phyloP scores from a whole-genome alignment of 345 rosid genomes.

The Pugionium cornutum region DNA sequence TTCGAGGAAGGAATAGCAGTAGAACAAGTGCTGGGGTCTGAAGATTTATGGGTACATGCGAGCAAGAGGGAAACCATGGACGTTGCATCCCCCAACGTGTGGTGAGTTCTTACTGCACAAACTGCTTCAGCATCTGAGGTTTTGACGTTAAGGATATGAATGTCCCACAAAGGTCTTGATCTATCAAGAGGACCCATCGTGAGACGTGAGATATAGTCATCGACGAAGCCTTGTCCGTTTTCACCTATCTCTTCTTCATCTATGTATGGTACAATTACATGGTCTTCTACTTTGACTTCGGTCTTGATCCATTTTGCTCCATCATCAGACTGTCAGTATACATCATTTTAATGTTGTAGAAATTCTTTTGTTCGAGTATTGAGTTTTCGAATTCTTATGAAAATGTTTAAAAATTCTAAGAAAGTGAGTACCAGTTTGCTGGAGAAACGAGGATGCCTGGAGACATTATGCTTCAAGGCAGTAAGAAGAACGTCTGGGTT shows the following conservation, averaged over 20 bases:
- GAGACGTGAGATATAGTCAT: slow-evolving; percentile 62
- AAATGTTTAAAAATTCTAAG: no score
- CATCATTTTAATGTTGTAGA: no score
- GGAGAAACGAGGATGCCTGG: slow-evolving; percentile 83
- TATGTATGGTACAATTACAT: slow-evolving; percentile 53
- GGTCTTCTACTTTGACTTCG: slow-evolving; percentile 57
- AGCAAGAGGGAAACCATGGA: slow-evolving; percentile 61
- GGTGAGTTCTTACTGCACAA: slow-evolving; percentile 50
- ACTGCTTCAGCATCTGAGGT: slow-evolving; percentile 70
- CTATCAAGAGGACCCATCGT: slow-evolving; percentile 54
- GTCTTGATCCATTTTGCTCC: slow-evolving; percentile 58
- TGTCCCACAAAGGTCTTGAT: slow-evolving; percentile 78
- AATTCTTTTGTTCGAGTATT: no score
- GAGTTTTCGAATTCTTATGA: no score
- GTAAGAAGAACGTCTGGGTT: slow-evolving; percentile 43
- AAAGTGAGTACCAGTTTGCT: slow-evolving; percentile 52
- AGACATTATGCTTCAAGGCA: slow-evolving; percentile 59
- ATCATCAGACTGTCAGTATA: slow-evolving; percentile 17
- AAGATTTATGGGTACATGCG: slow-evolving; percentile 54
- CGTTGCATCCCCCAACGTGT: slow-evolving; percentile 60
- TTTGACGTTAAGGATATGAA: slow-evolving; percentile 69
- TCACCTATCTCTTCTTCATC: slow-evolving; percentile 43
- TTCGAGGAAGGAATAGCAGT: slow-evolving; percentile 51
- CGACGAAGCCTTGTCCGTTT: slow-evolving; percentile 56
- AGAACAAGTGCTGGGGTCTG: slow-evolving; percentile 52